phyloP scores from a whole-genome alignment of 768 basidiomycete species.

The Naganishia vishniacii region DNA sequence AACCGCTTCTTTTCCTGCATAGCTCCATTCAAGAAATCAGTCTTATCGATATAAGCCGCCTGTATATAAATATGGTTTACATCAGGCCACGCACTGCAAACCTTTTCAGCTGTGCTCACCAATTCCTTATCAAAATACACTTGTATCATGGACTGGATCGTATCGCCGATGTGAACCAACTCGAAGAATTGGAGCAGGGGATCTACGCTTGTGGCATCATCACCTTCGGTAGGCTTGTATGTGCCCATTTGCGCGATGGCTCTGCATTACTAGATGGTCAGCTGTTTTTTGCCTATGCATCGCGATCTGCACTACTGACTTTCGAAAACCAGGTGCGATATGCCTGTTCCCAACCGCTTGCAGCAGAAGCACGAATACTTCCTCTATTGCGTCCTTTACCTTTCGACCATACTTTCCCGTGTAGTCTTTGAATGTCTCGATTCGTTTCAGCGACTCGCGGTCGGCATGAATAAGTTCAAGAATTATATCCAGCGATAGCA shows the following conservation, averaged over 20 bases:
- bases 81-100: too few species aligned
- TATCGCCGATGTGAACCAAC: conserved; percentile 92
- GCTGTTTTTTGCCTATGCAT: not conserved
- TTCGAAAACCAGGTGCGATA: conserved; percentile 68
- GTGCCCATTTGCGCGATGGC: conserved; percentile 81
- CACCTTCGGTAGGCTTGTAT: conserved; percentile 85
- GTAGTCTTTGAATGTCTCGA: conserved; percentile 82
- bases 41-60: conserved; percentile 81
- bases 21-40: conserved; percentile 85
- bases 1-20: conserved; percentile 96
- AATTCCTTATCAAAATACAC: conserved; percentile 97
- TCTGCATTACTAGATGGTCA: conserved; percentile 50
- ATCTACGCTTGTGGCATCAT: conserved; percentile 74
- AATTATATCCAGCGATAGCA: conserved; percentile 85
- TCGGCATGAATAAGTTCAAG: conserved; percentile 88
- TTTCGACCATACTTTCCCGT: conserved; percentile 80
- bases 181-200: conserved; percentile 96
- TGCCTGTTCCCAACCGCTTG: conserved; percentile 72
- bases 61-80: too few species aligned
- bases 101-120: conserved; percentile 51
- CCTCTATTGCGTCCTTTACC: conserved; percentile 88
- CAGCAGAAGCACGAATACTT: conserved; percentile 79
- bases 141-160: conserved; percentile 93
- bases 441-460: conserved; percentile 82
- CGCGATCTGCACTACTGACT: conserved; percentile 53